Evolutionary conservation across 116 monocot species (phyloP), one percentile per base, ranked within the genome.

Genomic region (Posidonia oceanica): DNA sequence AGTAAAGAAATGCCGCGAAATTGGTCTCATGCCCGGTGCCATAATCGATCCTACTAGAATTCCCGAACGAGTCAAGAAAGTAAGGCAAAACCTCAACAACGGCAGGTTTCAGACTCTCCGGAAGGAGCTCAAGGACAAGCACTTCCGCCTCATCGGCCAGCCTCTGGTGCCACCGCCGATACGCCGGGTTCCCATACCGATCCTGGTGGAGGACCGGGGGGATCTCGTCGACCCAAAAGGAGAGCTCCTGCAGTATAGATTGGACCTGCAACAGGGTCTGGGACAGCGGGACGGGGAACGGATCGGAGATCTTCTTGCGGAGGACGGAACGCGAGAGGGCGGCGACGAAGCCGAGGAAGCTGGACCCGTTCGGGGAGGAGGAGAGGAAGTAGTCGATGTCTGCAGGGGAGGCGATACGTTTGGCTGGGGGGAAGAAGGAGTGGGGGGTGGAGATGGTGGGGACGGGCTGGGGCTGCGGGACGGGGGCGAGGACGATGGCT

Each of bases 11-110:
- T 57, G 89, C 91, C 5, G 82, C 81, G 66, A 97, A 91, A 73
- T 89, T 91, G 71, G 91, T 87, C 82, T 91, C 91, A 57, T 97
- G 91, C 37, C 97, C 91, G 5, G 97, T 97, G 40, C 97, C 97
- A 64, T 97, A 91, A 54, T 97, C 91, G 71, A 97, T 97, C 44
- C 97, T 75, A 22, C 64, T 71, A 23, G 85, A 53, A 73, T 97
- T 97, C 63, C 97, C 97, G 61, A 97, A 97, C 51, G 89, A 89
- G 41, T 97, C 97, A 29, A 87, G 80, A 36, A 97, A 79, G 74
- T 97, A 97, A 16, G 89, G 89, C 36, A 77, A 39, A 10, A 97
- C 72, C 81, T 96, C 96, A 40, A 72, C 58, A 11, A 74, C 62
- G 17, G 87, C 97, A 8, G 57, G 61, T n/a, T 42, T 40, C 8